These are phyloP conservation scores for Erysimum pusillum DNA, from an alignment of 441 rosid species.

Conservation along the genomic window DNA sequence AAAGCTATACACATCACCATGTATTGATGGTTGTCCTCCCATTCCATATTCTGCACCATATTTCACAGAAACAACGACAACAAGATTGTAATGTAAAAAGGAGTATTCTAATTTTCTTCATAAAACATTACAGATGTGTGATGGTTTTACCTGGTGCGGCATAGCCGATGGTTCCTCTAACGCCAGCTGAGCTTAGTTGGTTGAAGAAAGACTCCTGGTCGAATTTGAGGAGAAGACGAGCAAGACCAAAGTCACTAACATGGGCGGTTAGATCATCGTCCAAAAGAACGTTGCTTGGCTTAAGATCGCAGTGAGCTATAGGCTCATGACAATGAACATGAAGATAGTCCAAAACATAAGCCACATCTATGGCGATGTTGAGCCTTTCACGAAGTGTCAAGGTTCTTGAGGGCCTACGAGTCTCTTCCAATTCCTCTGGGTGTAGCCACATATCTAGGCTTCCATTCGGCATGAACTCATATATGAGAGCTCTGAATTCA, in stretches of 20 bases:
- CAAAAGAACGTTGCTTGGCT: constrained; percentile 2
- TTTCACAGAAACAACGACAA: background rate
- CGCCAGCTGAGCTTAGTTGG: constrained; percentile 30
- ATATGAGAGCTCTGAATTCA: constrained; percentile 31
- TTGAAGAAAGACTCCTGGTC: background rate
- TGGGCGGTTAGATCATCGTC: constrained; percentile 3
- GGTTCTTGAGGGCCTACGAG: too few relatives aligned
- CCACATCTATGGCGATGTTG: too few relatives aligned
- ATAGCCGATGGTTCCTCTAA: constrained; percentile 46
- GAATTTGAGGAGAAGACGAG: constrained; percentile 25
- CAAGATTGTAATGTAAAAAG: background rate
- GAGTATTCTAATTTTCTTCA: background rate
- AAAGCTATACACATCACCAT: too few relatives aligned
- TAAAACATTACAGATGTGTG: background rate
- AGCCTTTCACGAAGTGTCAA: too few relatives aligned
- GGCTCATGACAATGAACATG: too few relatives aligned
- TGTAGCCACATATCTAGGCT: constrained; percentile 32
- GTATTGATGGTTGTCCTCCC: background rate
- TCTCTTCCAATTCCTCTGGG: background rate
- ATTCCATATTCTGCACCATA: background rate
- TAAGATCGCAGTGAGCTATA: too few relatives aligned
- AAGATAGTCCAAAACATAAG: too few relatives aligned
- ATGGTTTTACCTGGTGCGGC: constrained; percentile 40
- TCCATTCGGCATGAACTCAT: constrained; percentile 30
- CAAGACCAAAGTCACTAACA: constrained; percentile 30